Evolutionary conservation across 345 rosid species (phyloP), one percentile per base, ranked within the genome.

Genomic region (Toxicodendron radicans): DNA sequence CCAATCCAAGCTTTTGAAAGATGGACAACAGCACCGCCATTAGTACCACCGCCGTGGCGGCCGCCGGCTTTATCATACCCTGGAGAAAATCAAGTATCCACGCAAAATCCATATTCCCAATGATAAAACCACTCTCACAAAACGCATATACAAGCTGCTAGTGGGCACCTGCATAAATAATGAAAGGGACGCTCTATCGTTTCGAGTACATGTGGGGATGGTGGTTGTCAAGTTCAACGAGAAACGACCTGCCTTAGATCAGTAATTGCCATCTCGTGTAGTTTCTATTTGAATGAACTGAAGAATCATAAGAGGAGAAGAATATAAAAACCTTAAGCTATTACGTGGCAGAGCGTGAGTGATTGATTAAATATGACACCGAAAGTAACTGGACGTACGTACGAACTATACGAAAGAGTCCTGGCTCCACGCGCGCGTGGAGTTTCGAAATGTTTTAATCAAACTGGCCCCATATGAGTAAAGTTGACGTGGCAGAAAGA

Each of bases 11-110:
- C 24, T 83, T 92, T 78, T 95, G 95, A 3, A 82, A 49, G 68
- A 59, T 80, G 2, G 97, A 95, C 33, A 95, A 73, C 9, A 65
- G 59, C 10, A 90, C 92, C 5, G 97, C 97, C 85, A 95, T 53
- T 17, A 87, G 74, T 45, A 95, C 97, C 58, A 92, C 99, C 3
- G 85, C 82, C 0, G 90, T 87, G 2, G 97, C 97, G 43, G 89
- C 91, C 78, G 87, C 78, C 7, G 97, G 99, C 83, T 92, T 91
- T 30, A 91, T 35, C 97, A 92, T 95, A 0, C 99, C 91, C 79
- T 79, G 81, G 0, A 90, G 73, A 56, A 81, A 92, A 59, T 85
- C 88, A 27, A 78, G 1, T 4, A 91, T 12, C 98, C 99, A 95
- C 30, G 70, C 82, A 58, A 78, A 58, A 24, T 92, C 87, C 84